Evolutionary conservation across 2,329 filamentous ascomycete genomes (phyloP), one percentile per base, ranked within the genome.

Genomic region (Hypoxylon sp.): DNA sequence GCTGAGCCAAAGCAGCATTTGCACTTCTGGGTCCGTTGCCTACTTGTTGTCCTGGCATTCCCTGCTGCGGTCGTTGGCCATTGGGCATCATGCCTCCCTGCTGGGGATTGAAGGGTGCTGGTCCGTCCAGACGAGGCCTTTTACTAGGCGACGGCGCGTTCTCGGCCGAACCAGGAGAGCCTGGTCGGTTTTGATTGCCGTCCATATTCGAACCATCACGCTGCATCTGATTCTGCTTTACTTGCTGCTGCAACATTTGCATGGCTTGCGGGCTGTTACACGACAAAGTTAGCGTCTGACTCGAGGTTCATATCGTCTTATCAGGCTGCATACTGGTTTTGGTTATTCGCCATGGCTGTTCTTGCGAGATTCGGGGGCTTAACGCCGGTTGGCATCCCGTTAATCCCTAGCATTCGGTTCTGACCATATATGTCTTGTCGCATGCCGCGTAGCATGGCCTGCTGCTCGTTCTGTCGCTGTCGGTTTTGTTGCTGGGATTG

Each of bases 71-170:
- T 67, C 86, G 87, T 69, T 84, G 83, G 63, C 88, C 88, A 71
- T 90, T 90, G 46, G 85, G 83, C 74, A 88, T 88, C 81, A 92
- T 88, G 57, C 74, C 78, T 49, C 75, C 75, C 63, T 87, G 88
- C 67, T 86, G 86, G 57, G 86, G 85, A 68, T 90, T 90, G 73
- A 90, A 91, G 7, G 80, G 80, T 23, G 80, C 79, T 64, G 84
- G 83, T 66, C 87, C 86, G 59, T 92, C 90, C 54, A 96, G 82
- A 49, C 92, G 89, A 50, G 87, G 90, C 66, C 92, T 84, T 77
- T 97, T 97, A 57, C 89, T 93, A 2, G 93, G 93, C 21, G 93
- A 97, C 3, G 91, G 91, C 17, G 90, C 91, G 66, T 94, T 94
- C 43, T 97, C 92, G 45, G 86, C 87, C 26, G 88, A 87, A 40